A percentile compares a stretch with the other conserved stretches of the same genome.
Evolutionary conservation across 2,329 filamentous ascomycete genomes (phyloP).

Genomic region (Fusarium sp.): DNA sequence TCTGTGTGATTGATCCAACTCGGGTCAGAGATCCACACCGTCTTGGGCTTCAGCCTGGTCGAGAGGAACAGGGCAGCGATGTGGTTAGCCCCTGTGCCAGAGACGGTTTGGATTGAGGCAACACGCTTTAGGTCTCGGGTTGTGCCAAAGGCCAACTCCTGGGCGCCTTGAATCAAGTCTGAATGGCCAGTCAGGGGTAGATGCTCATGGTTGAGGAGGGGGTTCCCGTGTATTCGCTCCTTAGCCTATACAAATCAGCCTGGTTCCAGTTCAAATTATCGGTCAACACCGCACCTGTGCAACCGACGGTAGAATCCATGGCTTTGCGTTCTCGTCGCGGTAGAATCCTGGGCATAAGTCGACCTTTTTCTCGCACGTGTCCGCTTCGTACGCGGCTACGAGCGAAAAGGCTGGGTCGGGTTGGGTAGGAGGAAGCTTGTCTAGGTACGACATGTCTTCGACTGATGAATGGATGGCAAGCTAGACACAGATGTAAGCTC

Average conservation of each 20-base stretch:
- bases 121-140: slow-evolving; percentile 17
- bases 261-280: neutral
- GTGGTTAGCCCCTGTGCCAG: slow-evolving; percentile 52
- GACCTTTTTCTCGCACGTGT: slow-evolving; percentile 49
- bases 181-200: slow-evolving; percentile 87
- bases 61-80: slow-evolving; percentile 45
- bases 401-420: neutral
- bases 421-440: neutral
- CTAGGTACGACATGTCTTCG: neutral
- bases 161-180: slow-evolving; percentile 64
- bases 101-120: slow-evolving; percentile 50
- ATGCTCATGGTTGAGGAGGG: slow-evolving; percentile 91
- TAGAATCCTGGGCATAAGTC: slow-evolving; percentile 74
- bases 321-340: slow-evolving; percentile 88
- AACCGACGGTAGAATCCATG: slow-evolving; percentile 91
- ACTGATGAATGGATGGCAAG: neutral
- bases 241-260: slow-evolving; percentile 73
- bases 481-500: neutral
- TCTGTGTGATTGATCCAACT: slow-evolving; percentile 62
- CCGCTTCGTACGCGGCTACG: slow-evolving; percentile 16
- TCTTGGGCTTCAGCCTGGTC: slow-evolving; percentile 29
- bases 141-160: slow-evolving; percentile 40
- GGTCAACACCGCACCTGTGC: slow-evolving; percentile 73
- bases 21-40: slow-evolving; percentile 46
- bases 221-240: slow-evolving; percentile 81